Conservation (phyloP, 306 rosid species). For the Ochetophila trinervis region DNA sequence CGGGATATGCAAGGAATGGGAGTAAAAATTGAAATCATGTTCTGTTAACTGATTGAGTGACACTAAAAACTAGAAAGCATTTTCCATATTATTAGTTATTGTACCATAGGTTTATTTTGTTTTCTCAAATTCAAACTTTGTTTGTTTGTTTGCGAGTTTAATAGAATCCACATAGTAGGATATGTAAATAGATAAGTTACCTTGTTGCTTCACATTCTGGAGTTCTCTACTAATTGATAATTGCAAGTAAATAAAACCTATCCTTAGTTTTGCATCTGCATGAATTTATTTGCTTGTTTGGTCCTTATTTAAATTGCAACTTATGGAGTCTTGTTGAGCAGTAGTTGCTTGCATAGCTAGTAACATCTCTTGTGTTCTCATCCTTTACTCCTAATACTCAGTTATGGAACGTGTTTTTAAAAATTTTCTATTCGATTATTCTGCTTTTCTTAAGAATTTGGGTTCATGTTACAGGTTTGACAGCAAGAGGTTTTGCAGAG, state of each 20-base stretch:
- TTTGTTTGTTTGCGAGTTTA: slow-evolving; percentile 12
- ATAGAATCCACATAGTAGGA: slow-evolving; percentile 4
- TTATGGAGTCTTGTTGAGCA: not conserved
- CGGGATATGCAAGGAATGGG: not conserved
- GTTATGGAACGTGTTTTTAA: not conserved
- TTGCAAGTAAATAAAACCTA: not conserved
- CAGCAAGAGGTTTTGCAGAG: slow-evolving; percentile 99
- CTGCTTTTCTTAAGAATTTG: slow-evolving; percentile 27
- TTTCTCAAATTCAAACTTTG: slow-evolving; percentile 18
- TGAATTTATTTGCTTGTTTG: slow-evolving; percentile 21
- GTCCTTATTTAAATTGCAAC: slow-evolving; percentile 11
- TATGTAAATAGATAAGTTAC: slow-evolving; percentile 9
- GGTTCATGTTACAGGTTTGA: slow-evolving; percentile 75
- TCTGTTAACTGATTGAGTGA: not conserved
- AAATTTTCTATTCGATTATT: slow-evolving; percentile 14
- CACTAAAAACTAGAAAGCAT: not conserved
- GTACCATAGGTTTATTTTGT: slow-evolving; percentile 2
- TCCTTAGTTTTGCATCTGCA: slow-evolving; percentile 11
- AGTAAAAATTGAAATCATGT: not conserved
- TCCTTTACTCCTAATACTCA: not conserved
- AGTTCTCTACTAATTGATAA: slow-evolving; percentile 13
- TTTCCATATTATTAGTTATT: not conserved
- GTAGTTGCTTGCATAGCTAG: slow-evolving; percentile 5
- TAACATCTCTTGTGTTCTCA: slow-evolving; percentile 12
- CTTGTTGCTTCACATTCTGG: slow-evolving; percentile 17